Evolutionary conservation across 805 yeast species (phyloP), one percentile per base, ranked within the genome.

Genomic region (Debaryomyces maramus): DNA sequence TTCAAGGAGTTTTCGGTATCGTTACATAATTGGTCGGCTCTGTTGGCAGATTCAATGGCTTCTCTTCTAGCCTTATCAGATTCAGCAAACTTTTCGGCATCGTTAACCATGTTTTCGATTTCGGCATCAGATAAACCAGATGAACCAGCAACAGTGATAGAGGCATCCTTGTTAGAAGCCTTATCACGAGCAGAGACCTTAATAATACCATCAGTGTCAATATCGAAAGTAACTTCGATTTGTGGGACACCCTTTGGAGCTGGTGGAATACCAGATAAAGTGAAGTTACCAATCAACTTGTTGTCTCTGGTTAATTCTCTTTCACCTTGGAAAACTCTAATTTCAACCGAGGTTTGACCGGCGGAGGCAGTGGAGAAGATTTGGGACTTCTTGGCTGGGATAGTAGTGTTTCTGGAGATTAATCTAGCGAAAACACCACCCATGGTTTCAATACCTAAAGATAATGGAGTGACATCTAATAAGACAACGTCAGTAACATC

Each of bases 281-380:
- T 89, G 75, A 89, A 89, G 86, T 90, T 89, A 72, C 97, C 97
- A 67, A 89, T 87, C 67, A 90, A 80, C 77, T 90, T 89, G 87
- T 89, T 89, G 79, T 89, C 97, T 76, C 95, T 85, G 61, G 91
- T 95, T 63, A 90, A 83, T 76, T 89, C 97, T 80, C 97, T 87
- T 80, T 89, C 97, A 78, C 97, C 97, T 78, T 89, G 97, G 96
- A 88, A 90, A 46, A 89, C 97, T 76, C 97, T 85, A 74, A 89
- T 89, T 77, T 88, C 96, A 56, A 88, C 96, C 57, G 95, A 85
- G 51, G 96, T 88, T 78, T 88, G 97, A 66, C 96, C 96, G 56
- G 91, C 85, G 51, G 95, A 89, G 50, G 96, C 96, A 58, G 97
- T 88, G 40, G 96, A 88, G 85, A 90, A 89, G 60, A 89, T 82